Percentiles rank a stretch among this genome's conserved stretches.
phyloP scores from a whole-genome alignment of 441 rosid genomes.

The Euphorbia schlechtendalii region DNA sequence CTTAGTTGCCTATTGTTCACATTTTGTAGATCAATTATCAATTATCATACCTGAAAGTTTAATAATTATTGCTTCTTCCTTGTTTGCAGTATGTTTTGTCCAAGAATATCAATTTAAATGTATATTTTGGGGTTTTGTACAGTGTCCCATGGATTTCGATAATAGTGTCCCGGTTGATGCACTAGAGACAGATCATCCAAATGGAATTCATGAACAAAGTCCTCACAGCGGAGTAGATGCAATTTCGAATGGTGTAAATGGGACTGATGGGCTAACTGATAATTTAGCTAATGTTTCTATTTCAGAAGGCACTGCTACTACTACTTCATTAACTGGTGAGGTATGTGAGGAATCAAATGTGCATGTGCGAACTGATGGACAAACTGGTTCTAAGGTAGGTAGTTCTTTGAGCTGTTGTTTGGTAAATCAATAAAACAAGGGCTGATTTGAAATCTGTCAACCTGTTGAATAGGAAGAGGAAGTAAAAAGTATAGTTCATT shows the following conservation, averaged over 20 bases:
- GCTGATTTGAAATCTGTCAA: slow-evolving; percentile 17
- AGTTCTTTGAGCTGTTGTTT: slow-evolving; percentile 10
- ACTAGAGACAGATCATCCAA: slow-evolving; percentile 42
- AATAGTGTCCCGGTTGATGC: slow-evolving; percentile 31
- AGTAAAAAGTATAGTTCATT: slow-evolving; percentile 29
- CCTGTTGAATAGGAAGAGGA: slow-evolving; percentile 34
- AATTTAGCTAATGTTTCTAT: slow-evolving; percentile 26
- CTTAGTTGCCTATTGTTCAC: background rate
- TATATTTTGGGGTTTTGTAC: slow-evolving; percentile 21
- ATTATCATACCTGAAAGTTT: background rate
- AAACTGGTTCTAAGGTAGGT: slow-evolving; percentile 31
- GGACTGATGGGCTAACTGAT: slow-evolving; percentile 24
- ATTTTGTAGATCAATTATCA: background rate
- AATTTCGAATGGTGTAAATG: slow-evolving; percentile 28
- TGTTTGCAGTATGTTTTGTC: slow-evolving; percentile 7
- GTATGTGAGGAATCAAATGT: slow-evolving; percentile 23
- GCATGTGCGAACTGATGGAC: slow-evolving; percentile 27
- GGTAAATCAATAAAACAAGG: background rate
- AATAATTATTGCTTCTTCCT: background rate
- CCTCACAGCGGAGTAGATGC: slow-evolving; percentile 30
- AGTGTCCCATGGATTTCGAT: slow-evolving; percentile 64
- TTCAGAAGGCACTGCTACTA: slow-evolving; percentile 30
- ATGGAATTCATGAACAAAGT: slow-evolving; percentile 36
- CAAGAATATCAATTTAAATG: slow-evolving; percentile 11
- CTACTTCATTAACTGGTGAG: slow-evolving; percentile 20